These are phyloP conservation scores for Rhinocladiella similis DNA, from an alignment of 2,329 filamentous ascomycete species.

Conservation along the genomic window DNA sequence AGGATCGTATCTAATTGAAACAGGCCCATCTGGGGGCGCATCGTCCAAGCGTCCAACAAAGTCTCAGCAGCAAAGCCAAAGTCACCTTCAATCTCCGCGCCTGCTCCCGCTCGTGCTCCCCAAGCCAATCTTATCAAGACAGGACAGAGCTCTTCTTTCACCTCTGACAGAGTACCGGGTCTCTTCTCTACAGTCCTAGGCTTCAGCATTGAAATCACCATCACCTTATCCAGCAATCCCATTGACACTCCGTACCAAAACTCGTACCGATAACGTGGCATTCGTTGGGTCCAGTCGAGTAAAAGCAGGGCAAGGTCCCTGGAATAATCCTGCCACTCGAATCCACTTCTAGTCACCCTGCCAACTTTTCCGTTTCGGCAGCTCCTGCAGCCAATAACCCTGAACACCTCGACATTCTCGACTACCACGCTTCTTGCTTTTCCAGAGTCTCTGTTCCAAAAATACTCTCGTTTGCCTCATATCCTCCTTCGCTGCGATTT, in stretches of 20 bases:
- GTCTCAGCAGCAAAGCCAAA: not conserved
- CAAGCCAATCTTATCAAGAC: not conserved
- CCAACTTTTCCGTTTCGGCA: conserved; percentile 22
- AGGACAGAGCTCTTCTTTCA: too few relatives aligned
- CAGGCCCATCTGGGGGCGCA: not conserved
- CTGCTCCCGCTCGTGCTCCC: not conserved
- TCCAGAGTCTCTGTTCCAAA: conserved; percentile 12
- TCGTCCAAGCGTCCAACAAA: not conserved
- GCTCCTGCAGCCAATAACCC: conserved; percentile 15
- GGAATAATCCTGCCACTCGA: not conserved
- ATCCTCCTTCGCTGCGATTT: not conserved
- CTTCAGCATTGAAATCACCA: not conserved
- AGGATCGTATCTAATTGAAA: not conserved
- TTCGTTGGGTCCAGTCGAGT: too few relatives aligned
- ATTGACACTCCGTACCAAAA: not conserved
- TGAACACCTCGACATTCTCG: not conserved
- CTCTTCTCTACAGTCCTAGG: too few relatives aligned
- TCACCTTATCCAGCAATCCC: not conserved
- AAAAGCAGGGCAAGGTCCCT: not conserved
- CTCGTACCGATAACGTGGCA: too few relatives aligned
- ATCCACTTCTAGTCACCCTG: conserved; percentile 19
- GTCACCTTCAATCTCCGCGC: not conserved
- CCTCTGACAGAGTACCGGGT: not conserved
- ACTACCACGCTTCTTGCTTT: conserved; percentile 9
- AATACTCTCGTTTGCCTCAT: conserved; percentile 13